Conservation (phyloP, 2,329 filamentous ascomycete species). For the Verticillium isaacii region DNA sequence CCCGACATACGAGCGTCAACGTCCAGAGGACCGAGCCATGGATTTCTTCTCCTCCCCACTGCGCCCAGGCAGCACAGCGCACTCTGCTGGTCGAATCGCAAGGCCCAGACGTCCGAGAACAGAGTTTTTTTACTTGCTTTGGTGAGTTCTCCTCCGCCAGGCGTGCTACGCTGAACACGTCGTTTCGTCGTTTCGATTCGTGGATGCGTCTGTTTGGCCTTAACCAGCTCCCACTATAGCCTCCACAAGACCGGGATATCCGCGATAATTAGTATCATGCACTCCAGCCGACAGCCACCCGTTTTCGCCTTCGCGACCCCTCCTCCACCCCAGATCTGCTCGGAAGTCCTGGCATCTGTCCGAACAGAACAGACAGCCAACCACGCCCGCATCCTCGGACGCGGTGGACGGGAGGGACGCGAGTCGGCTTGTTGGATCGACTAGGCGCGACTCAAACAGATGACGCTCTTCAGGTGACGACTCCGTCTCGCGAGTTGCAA, state of each 20-base stretch:
- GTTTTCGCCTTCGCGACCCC: conserved; percentile 6
- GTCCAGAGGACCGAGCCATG: neutral
- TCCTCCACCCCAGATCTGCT: neutral
- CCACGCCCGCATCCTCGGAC: neutral
- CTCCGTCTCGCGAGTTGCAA: neutral
- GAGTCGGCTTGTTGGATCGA: neutral
- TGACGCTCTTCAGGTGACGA: neutral
- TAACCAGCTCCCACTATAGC: conserved; percentile 13
- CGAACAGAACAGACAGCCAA: neutral
- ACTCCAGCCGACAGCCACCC: conserved; percentile 6
- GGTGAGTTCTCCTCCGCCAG: neutral
- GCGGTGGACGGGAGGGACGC: neutral
- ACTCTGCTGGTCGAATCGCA: neutral
- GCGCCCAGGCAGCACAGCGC: neutral
- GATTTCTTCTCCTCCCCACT: neutral
- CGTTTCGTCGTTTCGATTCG: conserved; percentile 2
- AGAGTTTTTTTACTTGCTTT: neutral
- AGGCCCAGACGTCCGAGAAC: neutral
- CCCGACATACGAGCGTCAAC: neutral
- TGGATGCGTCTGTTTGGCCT: conserved; percentile 11
- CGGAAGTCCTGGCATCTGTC: neutral
- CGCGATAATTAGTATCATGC: conserved; percentile 3
- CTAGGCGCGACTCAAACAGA: neutral
- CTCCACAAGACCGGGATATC: conserved; percentile 6
- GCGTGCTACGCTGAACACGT: neutral